Base-by-base conservation (phyloP, 352 stramenopile species). In the Phytophthora europaea region DNA sequence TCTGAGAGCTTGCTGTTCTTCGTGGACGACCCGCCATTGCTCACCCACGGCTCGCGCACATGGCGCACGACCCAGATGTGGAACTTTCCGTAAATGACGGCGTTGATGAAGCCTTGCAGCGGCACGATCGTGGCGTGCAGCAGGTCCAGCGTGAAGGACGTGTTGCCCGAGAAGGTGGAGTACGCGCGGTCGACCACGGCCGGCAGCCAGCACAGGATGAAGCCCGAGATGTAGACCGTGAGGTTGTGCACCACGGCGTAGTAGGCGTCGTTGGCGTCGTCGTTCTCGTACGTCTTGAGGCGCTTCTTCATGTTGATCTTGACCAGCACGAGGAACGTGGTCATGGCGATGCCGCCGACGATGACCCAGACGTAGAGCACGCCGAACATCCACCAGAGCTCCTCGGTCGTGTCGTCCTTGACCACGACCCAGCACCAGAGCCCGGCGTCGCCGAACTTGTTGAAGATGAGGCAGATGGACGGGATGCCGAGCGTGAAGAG, bases 11-110 rank as follows among this genome's bases (percentile, higher is more conserved):
- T 89, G 50, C 67, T 80, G 56, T 80, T 84, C 38, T 83, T 79
- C 0, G 53, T 76, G 8, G 72, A 81, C n/a, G 67, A 81, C 3
- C 65, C 71, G 8, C 59, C 70, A 20, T 72, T 82, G 43, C 76
- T 70, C 9, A 65, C 58, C 77, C 78, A 84, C 1, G 78, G 76
- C 8, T 76, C 65, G 6, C 88, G 72, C 4, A 91, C 79, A 57
- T 93, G 83, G 0, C 88, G 88, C 0, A 85, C 85, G 18, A 95
- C 81, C 84, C 85, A 95, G 34, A 92, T 81, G 69, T 95, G 88
- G 65, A 95, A 93, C 60, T 94, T 94, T 52, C 88, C 89, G 67
- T 96, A 96, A 47, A 96, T 95, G 5, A 95, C 83, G 3, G 89
- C 89, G 47, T 95, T 95, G 18, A 94, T 83, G 64, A 95, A 96